phyloP scores from a whole-genome alignment of 2,329 filamentous ascomycete species.

The Epichloe typhina region DNA sequence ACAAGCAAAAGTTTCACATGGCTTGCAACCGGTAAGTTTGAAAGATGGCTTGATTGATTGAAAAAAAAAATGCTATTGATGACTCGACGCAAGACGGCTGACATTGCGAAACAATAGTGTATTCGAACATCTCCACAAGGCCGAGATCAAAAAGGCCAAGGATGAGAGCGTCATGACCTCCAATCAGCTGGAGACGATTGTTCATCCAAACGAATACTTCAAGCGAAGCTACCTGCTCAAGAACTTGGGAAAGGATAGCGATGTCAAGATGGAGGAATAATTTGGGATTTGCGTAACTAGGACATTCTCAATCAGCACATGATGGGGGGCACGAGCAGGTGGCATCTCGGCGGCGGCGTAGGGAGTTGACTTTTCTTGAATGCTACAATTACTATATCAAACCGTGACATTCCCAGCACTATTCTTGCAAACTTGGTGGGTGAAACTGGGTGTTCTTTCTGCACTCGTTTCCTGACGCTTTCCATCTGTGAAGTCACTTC shows the following conservation, averaged over 20 bases:
- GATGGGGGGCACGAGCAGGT: too few relatives aligned
- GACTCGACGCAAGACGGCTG: background rate
- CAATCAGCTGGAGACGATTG: conserved; percentile 80
- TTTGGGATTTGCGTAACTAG: background rate
- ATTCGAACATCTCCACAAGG: conserved; percentile 76
- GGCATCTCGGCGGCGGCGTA: too few relatives aligned
- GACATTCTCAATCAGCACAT: background rate
- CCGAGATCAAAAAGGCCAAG: conserved; percentile 62
- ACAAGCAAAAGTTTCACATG: conserved; percentile 80
- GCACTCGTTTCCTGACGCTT: too few relatives aligned
- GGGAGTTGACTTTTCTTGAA: too few relatives aligned
- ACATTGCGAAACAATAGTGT: conserved; percentile 36
- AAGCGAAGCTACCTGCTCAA: conserved; percentile 86
- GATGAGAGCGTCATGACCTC: conserved; percentile 59
- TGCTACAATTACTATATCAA: too few relatives aligned
- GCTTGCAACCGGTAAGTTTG: conserved; percentile 69
- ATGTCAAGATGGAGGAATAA: conserved; percentile 46
- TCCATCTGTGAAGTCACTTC: too few relatives aligned
- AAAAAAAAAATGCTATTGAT: too few relatives aligned
- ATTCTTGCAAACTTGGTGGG: too few relatives aligned
- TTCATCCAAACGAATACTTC: conserved; percentile 97
- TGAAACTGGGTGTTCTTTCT: too few relatives aligned
- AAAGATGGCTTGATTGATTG: too few relatives aligned
- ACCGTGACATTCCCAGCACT: too few relatives aligned
- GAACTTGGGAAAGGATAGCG: conserved; percentile 49